Conservation (phyloP, 805 yeast genomes). For the Kodamaea jinghongensis region DNA sequence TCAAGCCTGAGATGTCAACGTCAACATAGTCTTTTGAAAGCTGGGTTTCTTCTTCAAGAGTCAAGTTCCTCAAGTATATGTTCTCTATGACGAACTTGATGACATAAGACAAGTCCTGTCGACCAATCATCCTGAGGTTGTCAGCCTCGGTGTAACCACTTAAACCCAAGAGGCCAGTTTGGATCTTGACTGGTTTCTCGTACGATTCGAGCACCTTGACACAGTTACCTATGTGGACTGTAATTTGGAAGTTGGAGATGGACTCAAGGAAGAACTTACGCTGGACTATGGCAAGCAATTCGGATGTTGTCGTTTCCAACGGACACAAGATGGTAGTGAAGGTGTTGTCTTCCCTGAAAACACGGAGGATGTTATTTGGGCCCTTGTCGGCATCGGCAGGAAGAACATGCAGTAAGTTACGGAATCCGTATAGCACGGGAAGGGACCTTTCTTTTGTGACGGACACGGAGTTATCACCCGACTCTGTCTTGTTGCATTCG, state of each 20-base stretch:
- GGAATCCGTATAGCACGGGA: constrained; percentile 36
- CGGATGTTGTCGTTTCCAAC: constrained; percentile 72
- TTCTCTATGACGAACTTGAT: constrained; percentile 76
- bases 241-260: constrained; percentile 70
- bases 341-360: constrained; percentile 80
- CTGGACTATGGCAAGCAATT: constrained; percentile 66
- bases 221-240: constrained; percentile 71
- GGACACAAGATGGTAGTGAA: constrained; percentile 82
- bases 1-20: constrained; percentile 70
- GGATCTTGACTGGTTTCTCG: constrained; percentile 77
- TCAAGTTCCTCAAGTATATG: constrained; percentile 56
- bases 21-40: constrained; percentile 64
- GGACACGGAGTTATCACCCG: neutral
- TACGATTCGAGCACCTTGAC: constrained; percentile 68
- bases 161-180: constrained; percentile 64
- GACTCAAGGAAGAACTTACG: constrained; percentile 73
- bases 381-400: constrained; percentile 19
- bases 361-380: constrained; percentile 55
- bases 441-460: constrained; percentile 11
- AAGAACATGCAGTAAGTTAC: constrained; percentile 18
- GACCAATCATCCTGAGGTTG: constrained; percentile 70
- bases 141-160: constrained; percentile 83
- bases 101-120: constrained; percentile 78
- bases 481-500: neutral
- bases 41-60: constrained; percentile 68